Base-by-base conservation (phyloP, 2,329 filamentous ascomycete species). In the Pseudogymnoascus sp. region DNA sequence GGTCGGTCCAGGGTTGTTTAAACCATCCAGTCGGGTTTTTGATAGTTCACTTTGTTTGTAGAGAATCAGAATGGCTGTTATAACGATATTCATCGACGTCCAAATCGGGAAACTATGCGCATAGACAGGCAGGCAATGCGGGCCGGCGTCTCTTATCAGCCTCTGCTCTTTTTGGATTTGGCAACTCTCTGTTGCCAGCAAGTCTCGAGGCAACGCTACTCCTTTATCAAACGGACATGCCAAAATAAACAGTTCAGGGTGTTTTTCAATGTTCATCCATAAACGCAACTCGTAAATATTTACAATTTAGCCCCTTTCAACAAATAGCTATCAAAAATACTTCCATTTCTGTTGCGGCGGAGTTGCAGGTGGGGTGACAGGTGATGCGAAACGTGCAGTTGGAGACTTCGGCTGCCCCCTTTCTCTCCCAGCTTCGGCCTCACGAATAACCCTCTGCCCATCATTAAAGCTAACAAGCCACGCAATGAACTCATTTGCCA, bases 401-500 rank as follows among this genome's bases (percentile, higher is more conserved):
- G 43, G 43, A 3, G 43, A 50, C n/a, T 53, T 33, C 8, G 43
- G 25, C 12, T 53, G 43, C 2, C 25, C 43, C 25, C 43, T 30
- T 33, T 53, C 43, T 53, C 9, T 33, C 43, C 43, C 43, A n/a
- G 25, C 43, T 53, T 73, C 69, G 59, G 77, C 77, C 0, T 63
- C 65, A 1, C 64, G 68, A 57, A 78, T 70, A 28, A 75, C 70
- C 18, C 67, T 68, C 66, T 77, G 74, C 1, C 74, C 74, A 9
- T 70, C 71, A 33, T 71, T 67, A 2, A 62, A 60, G 25, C 69
- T 66, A n/a, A 73, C 67, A 59, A 75, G 66, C 75, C 76, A 78
- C 33, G 73, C 64, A 4, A 72, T 70, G 65, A 79, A 79, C 3
- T 63, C 63, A 6, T 70, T 64, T 0, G 75, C 75, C 59, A 73